Evolutionary conservation across 1,284 basidiomycete species (phyloP).

Genomic region (Coriolopsis trogii): DNA sequence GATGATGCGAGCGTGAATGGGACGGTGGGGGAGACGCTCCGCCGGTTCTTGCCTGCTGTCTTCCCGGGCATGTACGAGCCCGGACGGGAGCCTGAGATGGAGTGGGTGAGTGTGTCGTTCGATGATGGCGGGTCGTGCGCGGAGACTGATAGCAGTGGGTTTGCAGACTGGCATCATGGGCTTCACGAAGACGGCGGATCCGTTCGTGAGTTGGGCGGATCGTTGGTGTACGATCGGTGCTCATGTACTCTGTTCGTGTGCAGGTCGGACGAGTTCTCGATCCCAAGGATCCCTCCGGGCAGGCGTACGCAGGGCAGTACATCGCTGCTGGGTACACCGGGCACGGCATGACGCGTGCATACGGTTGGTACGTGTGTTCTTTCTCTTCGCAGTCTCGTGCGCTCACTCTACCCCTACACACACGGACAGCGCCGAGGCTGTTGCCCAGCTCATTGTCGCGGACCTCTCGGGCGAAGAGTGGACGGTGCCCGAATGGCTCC

Average conservation of each 20-base stretch:
- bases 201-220: constrained; percentile 72
- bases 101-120: constrained; percentile 58
- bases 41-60: constrained; percentile 57
- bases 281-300: constrained; percentile 23
- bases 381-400: background rate
- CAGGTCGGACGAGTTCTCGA: constrained; percentile 70
- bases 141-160: constrained; percentile 4
- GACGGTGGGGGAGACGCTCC: constrained; percentile 50
- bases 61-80: constrained; percentile 58
- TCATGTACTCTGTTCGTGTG: background rate
- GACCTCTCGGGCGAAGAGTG: constrained; percentile 52
- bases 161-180: constrained; percentile 83
- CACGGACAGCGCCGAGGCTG: constrained; percentile 58
- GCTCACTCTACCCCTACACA: background rate
- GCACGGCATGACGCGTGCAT: constrained; percentile 83
- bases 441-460: constrained; percentile 65
- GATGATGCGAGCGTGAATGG: constrained; percentile 65
- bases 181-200: constrained; percentile 64
- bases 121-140: background rate
- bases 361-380: constrained; percentile 56
- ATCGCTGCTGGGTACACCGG: constrained; percentile 78
- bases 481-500: constrained; percentile 63
- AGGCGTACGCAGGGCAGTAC: constrained; percentile 59
- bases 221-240: no score
- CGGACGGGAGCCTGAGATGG: constrained; percentile 60